A percentile compares a stretch with the other conserved stretches of the same genome.
phyloP scores from a whole-genome alignment of 495 filamentous ascomycete species.

The Tetracladium setigerum region DNA sequence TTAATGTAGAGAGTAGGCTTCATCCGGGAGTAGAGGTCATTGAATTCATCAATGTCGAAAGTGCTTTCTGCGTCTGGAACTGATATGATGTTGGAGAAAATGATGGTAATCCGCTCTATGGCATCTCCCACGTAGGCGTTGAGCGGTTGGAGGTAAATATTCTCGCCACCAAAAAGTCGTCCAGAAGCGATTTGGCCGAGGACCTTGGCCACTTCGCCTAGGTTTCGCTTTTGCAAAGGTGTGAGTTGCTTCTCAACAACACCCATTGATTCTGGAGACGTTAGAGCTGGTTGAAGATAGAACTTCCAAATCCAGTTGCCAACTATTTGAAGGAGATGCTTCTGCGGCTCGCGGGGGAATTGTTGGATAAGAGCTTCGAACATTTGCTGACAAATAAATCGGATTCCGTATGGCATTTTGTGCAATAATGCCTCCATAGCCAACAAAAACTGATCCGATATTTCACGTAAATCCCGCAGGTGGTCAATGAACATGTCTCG shows the following conservation, averaged over 20 bases:
- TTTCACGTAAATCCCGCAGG: constrained; percentile 85
- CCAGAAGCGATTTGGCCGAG: constrained; percentile 80
- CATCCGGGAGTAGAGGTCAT: constrained; percentile 90
- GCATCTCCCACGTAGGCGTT: constrained; percentile 85
- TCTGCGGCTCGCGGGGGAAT: constrained; percentile 73
- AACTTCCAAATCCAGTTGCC: constrained; percentile 88
- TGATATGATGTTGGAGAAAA: constrained; percentile 66
- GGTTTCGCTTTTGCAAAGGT: constrained; percentile 87
- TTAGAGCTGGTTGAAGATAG: constrained; percentile 84
- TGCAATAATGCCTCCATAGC: constrained; percentile 75
- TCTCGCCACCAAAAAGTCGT: constrained; percentile 83
- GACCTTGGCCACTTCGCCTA: constrained; percentile 86
- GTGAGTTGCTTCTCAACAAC: constrained; percentile 81
- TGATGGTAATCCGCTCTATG: constrained; percentile 68
- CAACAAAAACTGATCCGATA: constrained; percentile 80
- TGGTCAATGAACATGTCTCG: constrained; percentile 87
- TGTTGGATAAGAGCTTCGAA: constrained; percentile 67
- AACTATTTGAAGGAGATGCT: constrained; percentile 72
- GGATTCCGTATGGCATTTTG: constrained; percentile 87
- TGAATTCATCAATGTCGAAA: constrained; percentile 98
- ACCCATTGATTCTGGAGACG: constrained; percentile 81
- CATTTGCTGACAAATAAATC: constrained; percentile 81
- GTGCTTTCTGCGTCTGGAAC: constrained; percentile 80
- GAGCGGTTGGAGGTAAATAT: constrained; percentile 90
- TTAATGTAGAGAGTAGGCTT: constrained; percentile 98